Evolutionary conservation across 768 basidiomycete species (phyloP).

Genomic region (Lactifluus echinatus): DNA sequence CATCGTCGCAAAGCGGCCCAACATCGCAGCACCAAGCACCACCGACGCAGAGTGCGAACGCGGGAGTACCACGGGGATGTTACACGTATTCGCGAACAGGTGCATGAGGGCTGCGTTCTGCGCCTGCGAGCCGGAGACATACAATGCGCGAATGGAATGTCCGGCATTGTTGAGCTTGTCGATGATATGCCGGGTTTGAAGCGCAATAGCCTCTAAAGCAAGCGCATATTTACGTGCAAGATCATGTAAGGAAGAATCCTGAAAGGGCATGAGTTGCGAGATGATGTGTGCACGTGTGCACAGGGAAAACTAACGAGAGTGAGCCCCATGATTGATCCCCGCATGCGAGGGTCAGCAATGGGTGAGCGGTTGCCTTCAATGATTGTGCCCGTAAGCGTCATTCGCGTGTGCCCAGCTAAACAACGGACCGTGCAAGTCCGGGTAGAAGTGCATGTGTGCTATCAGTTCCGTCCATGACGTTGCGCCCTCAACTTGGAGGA

Average conservation of each 20-base stretch:
- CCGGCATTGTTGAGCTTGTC: conserved; percentile 84
- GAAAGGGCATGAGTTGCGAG: background rate
- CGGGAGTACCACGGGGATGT: conserved; percentile 77
- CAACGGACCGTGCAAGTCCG: conserved; percentile 77
- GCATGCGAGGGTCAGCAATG: conserved; percentile 91
- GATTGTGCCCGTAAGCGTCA: background rate
- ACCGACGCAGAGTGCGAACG: conserved; percentile 70
- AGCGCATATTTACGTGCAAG: conserved; percentile 87
- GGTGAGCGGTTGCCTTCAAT: conserved; percentile 86
- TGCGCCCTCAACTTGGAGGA: conserved; percentile 45
- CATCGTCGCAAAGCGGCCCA: conserved; percentile 79
- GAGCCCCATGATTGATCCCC: conserved; percentile 84
- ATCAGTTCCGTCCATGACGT: conserved; percentile 75
- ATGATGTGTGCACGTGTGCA: background rate
- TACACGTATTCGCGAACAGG: conserved; percentile 79
- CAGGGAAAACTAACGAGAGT: conserved; percentile 45
- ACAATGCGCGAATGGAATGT: conserved; percentile 74
- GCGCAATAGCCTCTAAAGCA: conserved; percentile 86
- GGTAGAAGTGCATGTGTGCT: conserved; percentile 89
- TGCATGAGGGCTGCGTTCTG: conserved; percentile 85
- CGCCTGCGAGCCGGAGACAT: conserved; percentile 90
- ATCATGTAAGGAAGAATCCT: conserved; percentile 69
- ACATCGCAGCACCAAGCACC: conserved; percentile 88
- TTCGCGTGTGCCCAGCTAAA: background rate
- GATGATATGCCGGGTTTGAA: conserved; percentile 91